These are phyloP conservation scores for Amanita pallidorosea DNA, from an alignment of 768 basidiomycete species.

Conservation along the genomic window DNA sequence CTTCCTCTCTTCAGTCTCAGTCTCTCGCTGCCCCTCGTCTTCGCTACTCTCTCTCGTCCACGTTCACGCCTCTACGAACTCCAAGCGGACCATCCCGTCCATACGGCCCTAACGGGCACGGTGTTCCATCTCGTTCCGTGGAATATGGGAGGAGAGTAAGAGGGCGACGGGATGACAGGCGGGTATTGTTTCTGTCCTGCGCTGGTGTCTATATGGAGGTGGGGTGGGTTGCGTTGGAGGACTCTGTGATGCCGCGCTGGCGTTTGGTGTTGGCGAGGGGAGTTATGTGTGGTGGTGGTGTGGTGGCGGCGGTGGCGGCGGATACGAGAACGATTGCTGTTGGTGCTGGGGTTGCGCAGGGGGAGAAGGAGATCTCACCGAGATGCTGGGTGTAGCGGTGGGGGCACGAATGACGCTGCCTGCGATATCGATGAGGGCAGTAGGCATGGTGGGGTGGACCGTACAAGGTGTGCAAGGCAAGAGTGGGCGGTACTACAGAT, in stretches of 20 bases:
- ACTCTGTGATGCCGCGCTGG: not conserved
- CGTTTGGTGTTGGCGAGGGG: not conserved
- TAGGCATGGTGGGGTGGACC: not conserved
- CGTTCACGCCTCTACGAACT: not conserved
- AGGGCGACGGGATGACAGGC: not conserved
- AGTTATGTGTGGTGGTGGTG: not conserved
- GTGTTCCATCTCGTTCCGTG: not conserved
- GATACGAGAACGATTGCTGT: not conserved
- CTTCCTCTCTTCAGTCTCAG: no score
- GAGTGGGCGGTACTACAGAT: not conserved
- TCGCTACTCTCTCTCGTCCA: not conserved
- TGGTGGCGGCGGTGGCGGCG: not conserved
- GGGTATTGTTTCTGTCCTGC: not conserved
- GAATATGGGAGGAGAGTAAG: not conserved
- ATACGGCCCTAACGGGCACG: not conserved
- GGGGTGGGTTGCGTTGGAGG: not conserved
- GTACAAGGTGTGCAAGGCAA: no score
- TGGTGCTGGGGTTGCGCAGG: no score
- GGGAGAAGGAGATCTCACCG: not conserved
- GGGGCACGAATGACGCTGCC: not conserved
- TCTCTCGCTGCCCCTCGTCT: not conserved
- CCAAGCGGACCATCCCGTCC: not conserved
- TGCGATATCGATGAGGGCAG: not conserved
- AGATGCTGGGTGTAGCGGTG: not conserved
- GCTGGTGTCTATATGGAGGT: not conserved